A percentile compares a stretch with the other conserved stretches of the same genome.
Evolutionary conservation across 2,329 filamentous ascomycete genomes (phyloP).

Genomic region (Cordyceps tenuipes): DNA sequence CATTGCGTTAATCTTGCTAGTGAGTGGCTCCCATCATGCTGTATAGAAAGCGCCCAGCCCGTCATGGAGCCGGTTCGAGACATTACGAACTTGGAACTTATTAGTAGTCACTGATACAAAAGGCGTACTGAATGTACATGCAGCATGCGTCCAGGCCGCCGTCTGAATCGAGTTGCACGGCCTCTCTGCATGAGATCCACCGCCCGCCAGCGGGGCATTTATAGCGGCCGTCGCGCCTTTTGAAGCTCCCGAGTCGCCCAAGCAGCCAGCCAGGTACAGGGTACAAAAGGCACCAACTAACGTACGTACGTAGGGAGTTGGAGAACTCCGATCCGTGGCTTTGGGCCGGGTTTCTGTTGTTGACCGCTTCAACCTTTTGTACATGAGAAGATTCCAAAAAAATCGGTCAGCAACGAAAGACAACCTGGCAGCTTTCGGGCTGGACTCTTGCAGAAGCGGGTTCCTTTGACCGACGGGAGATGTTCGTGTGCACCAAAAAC

Average conservation of each 20-base stretch:
- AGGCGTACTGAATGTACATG: background rate
- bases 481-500: background rate
- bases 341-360: background rate
- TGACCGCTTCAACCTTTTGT: conserved; percentile 1
- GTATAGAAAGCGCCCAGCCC: background rate
- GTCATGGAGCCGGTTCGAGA: background rate
- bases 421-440: background rate
- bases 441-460: background rate
- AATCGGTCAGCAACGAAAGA: background rate
- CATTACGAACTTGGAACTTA: background rate
- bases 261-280: background rate
- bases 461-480: too few relatives aligned
- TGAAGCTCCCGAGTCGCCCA: background rate
- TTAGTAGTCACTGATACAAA: background rate
- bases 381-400: background rate
- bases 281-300: background rate
- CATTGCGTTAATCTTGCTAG: too few relatives aligned
- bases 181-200: conserved; percentile 9
- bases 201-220: background rate
- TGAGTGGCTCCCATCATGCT: background rate
- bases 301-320: too few relatives aligned
- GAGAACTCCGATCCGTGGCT: background rate
- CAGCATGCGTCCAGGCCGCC: background rate
- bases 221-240: conserved; percentile 2
- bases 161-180: background rate